These are phyloP conservation scores for Volvariella surrecta DNA, from an alignment of 1,284 basidiomycete species.

Conservation along the genomic window DNA sequence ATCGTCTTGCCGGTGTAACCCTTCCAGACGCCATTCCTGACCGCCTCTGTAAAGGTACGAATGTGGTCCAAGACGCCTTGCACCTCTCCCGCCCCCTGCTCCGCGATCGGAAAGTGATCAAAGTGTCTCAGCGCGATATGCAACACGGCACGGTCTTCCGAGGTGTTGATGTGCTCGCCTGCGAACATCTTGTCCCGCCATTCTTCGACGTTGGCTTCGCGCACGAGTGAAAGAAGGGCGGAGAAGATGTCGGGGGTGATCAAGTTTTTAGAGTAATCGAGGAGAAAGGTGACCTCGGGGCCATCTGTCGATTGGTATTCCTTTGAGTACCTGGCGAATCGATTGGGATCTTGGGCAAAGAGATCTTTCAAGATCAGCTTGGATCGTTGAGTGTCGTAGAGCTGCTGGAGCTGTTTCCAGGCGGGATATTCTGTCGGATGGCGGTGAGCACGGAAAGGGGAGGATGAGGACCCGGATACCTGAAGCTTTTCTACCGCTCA, in stretches of 20 bases:
- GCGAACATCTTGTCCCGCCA: conserved; percentile 91
- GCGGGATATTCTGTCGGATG: conserved; percentile 62
- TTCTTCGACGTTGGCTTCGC: conserved; percentile 82
- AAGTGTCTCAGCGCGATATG: conserved; percentile 94
- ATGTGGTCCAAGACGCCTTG: conserved; percentile 85
- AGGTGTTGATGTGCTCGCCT: conserved; percentile 97
- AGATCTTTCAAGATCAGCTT: conserved; percentile 85
- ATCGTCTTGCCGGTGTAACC: conserved; percentile 97
- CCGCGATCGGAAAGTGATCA: conserved; percentile 66
- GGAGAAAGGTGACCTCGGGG: conserved; percentile 72
- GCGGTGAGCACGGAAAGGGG: background rate
- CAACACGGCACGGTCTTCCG: conserved; percentile 93
- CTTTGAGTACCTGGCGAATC: conserved; percentile 83
- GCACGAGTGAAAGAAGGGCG: conserved; percentile 71
- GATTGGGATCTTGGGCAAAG: conserved; percentile 80
- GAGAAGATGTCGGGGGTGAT: conserved; percentile 82
- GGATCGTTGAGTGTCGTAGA: conserved; percentile 71
- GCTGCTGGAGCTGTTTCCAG: conserved; percentile 88
- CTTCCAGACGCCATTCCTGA: conserved; percentile 87
- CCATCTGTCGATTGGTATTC: conserved; percentile 65
- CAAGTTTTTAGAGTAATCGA: conserved; percentile 97
- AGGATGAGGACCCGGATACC: conserved; percentile 26
- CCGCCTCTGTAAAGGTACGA: conserved; percentile 79
- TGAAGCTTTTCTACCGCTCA: conserved; percentile 48
- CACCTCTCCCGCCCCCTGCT: conserved; percentile 82